These are phyloP conservation scores for Xylaria intraflava DNA, from an alignment of 495 filamentous ascomycete genomes.

Conservation along the genomic window DNA sequence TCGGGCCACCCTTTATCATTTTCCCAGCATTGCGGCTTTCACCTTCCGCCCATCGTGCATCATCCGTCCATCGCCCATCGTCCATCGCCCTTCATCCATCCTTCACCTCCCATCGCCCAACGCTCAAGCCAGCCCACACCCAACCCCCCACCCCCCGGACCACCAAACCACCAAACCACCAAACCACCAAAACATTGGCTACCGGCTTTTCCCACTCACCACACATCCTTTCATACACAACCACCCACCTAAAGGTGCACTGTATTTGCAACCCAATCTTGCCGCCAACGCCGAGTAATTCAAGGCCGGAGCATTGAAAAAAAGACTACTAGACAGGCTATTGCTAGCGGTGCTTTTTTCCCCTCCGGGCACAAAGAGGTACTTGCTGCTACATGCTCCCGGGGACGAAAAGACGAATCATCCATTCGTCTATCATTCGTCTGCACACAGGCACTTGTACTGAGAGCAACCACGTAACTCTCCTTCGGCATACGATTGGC, in stretches of 20 bases:
- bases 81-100: neutral
- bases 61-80: neutral
- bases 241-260: neutral
- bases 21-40: neutral
- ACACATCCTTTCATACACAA: conserved; percentile 2
- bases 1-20: neutral
- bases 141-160: neutral
- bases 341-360: conserved; percentile 4
- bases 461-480: conserved; percentile 6
- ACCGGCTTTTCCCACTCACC: neutral
- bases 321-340: conserved; percentile 7
- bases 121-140: too few species aligned
- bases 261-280: conserved; percentile 2
- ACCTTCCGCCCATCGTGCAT: neutral
- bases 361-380: neutral
- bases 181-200: neutral
- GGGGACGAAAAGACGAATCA: neutral
- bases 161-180: neutral
- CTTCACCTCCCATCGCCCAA: neutral
- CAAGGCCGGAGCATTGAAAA: too few species aligned
- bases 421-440: neutral
- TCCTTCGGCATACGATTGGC: conserved; percentile 6
- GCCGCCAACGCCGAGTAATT: too few species aligned
- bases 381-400: neutral
- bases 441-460: neutral